These are phyloP conservation scores for Filobasidium wieringae DNA, from an alignment of 768 basidiomycete genomes.

Conservation along the genomic window DNA sequence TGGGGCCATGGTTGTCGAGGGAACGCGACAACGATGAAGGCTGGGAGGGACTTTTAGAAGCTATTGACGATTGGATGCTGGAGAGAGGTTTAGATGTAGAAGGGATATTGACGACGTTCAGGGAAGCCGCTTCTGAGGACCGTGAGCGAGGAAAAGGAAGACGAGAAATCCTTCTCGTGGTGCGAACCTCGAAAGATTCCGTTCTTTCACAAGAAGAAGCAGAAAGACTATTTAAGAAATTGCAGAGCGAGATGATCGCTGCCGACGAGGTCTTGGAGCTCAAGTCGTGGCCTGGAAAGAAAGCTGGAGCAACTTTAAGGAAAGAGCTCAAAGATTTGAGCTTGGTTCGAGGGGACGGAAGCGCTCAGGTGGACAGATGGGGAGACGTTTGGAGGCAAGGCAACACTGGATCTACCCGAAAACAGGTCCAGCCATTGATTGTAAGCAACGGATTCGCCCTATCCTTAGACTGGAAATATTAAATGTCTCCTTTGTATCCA, in stretches of 20 bases:
- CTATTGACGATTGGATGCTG: slow-evolving; percentile 51
- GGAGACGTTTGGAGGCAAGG: slow-evolving; percentile 40
- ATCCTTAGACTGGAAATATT: background rate
- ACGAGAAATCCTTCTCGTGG: slow-evolving; percentile 58
- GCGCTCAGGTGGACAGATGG: slow-evolving; percentile 14
- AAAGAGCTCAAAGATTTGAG: slow-evolving; percentile 9
- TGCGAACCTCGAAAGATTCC: slow-evolving; percentile 42
- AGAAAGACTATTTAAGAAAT: slow-evolving; percentile 41
- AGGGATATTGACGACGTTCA: slow-evolving; percentile 68
- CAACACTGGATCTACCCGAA: slow-evolving; percentile 39
- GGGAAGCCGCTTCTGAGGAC: slow-evolving; percentile 28
- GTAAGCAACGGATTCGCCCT: slow-evolving; percentile 18
- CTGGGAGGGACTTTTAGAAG: slow-evolving; percentile 38
- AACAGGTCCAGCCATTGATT: slow-evolving; percentile 39
- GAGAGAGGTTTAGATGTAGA: slow-evolving; percentile 55
- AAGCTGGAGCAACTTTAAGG: slow-evolving; percentile 20
- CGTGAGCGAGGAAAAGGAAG: slow-evolving; percentile 46
- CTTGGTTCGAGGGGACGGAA: slow-evolving; percentile 5
- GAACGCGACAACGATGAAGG: slow-evolving; percentile 27
- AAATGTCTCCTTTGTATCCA: background rate
- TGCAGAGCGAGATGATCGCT: slow-evolving; percentile 54
- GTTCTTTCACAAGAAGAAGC: slow-evolving; percentile 14
- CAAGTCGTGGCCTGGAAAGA: slow-evolving; percentile 41
- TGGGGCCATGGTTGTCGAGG: slow-evolving; percentile 49
- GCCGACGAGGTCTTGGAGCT: slow-evolving; percentile 46